A percentile compares a stretch with the other conserved stretches of the same genome.
Evolutionary conservation across 345 rosid species (phyloP).

Genomic region (Syzygium aqueum): DNA sequence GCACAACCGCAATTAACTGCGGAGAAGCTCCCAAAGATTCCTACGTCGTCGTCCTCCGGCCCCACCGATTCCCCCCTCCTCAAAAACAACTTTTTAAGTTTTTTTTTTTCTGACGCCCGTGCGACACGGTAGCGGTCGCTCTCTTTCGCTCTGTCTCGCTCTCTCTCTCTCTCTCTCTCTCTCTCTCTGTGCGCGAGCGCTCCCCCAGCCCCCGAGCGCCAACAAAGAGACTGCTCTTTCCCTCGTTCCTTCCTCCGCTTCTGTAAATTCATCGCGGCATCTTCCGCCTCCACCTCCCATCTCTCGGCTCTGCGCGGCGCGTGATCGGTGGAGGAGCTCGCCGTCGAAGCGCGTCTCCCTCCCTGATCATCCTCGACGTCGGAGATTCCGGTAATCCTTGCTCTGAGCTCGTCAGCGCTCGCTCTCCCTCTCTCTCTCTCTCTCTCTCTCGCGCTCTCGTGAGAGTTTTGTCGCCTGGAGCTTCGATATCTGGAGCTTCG

Average conservation of each 20-base stretch:
- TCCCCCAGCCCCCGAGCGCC: background rate
- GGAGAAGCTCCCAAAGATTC: background rate
- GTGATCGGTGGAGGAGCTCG: background rate
- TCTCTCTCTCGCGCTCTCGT: background rate
- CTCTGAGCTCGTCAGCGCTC: background rate
- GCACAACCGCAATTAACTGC: background rate
- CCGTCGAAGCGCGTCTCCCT: background rate
- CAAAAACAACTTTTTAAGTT: fast-evolving
- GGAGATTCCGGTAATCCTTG: slow-evolving; percentile 15
- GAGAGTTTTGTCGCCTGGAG: background rate
- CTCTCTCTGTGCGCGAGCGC: background rate
- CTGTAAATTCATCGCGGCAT: background rate
- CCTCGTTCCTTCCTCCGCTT: background rate
- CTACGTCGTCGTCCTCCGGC: background rate
- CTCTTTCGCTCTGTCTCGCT: background rate
- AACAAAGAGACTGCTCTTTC: background rate
- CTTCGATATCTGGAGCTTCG: background rate
- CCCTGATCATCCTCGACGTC: slow-evolving; percentile 12
- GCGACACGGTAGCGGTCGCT: background rate
- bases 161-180: background rate
- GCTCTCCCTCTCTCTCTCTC: background rate
- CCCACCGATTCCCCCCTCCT: background rate
- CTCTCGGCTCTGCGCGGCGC: background rate
- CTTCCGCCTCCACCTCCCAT: background rate
- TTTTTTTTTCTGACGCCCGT: background rate